Base-by-base conservation (phyloP, 345 rosid genomes). In the Salix caprea region DNA sequence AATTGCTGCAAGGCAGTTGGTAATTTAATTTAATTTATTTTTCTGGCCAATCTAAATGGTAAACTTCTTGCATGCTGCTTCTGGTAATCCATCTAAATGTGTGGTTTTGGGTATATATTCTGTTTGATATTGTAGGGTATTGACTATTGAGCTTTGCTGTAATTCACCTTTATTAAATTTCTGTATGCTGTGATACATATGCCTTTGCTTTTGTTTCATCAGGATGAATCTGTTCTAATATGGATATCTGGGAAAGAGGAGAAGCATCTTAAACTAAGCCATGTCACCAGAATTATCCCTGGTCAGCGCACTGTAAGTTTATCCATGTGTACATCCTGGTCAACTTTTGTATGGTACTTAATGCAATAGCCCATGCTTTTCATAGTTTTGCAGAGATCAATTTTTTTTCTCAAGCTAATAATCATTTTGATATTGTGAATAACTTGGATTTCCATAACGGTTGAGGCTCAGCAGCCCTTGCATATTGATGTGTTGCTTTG, bases 231-330 rank as follows among this genome's bases (percentile, higher is more conserved):
- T 54, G 72, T 73, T 71, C 72, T 80, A 23, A 44, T 80, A 39
- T 80, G 83, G 83, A 46, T 80, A 61, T 76, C 83, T 12, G 83
- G 79, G 50, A 80, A 71, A 72, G 76, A 80, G 69, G 79, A 76
- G 76, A 80, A 80, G 54, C 70, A 80, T 71, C 79, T 80, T 54
- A 80, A 64, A n/a, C 73, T 67, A 28, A 48, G 76, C 67, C 70
- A 76, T 73, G 75, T 73, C 21, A 64, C 76, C 32, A 74, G 65
- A n/a, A 26, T 74, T 32, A 70, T 79, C 28, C 71, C 76, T 42
- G 77, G 76, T 4, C 67, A 32, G 70, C 75, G 73, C 74, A 73
- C 74, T 56, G 72, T 69, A 76, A 69, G 69, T 77, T 65, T 30
- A 65, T 68, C 40, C 30, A 15, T 61, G 34, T 62, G 65, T 34